These are phyloP conservation scores for Hypholoma sublateritium DNA, from an alignment of 768 basidiomycete species.

Conservation along the genomic window DNA sequence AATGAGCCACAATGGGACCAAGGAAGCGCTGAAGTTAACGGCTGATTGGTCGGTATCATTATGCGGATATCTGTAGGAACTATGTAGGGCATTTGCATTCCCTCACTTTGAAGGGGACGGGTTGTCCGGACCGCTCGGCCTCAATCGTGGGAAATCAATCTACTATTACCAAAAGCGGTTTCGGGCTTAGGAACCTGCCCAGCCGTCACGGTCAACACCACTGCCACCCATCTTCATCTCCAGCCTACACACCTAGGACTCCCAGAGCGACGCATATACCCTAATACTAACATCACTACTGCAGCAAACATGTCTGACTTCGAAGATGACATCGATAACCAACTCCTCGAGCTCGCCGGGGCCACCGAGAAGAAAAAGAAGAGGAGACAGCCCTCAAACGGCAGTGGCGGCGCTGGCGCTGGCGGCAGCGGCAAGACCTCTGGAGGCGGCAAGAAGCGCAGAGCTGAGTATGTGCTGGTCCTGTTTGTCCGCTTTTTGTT, in stretches of 20 bases:
- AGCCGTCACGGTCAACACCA: not conserved
- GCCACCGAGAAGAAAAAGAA: slow-evolving; percentile 67
- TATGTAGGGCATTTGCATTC: too few species aligned
- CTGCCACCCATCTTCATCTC: not conserved
- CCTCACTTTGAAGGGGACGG: not conserved
- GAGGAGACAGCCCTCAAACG: slow-evolving; percentile 45
- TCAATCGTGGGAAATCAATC: not conserved
- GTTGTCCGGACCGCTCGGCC: not conserved
- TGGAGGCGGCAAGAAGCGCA: slow-evolving; percentile 52
- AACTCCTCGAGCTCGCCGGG: slow-evolving; percentile 80
- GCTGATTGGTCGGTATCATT: too few species aligned
- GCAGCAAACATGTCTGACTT: slow-evolving; percentile 43
- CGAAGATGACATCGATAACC: slow-evolving; percentile 57
- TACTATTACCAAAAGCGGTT: slow-evolving; percentile 1
- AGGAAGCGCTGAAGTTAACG: too few species aligned
- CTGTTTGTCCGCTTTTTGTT: slow-evolving; percentile 12
- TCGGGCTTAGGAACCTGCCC: not conserved
- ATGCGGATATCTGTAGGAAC: too few species aligned
- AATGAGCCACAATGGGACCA: too few species aligned
- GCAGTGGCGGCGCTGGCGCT: slow-evolving; percentile 16
- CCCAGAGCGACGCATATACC: not conserved
- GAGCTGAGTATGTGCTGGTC: slow-evolving; percentile 58
- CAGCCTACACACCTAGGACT: too few species aligned
- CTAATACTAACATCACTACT: not conserved
- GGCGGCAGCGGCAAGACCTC: slow-evolving; percentile 6